Percentiles rank a stretch among this genome's conserved stretches.
Conservation (phyloP, 768 basidiomycete species). For the Leucocoprinus sp. region DNA sequence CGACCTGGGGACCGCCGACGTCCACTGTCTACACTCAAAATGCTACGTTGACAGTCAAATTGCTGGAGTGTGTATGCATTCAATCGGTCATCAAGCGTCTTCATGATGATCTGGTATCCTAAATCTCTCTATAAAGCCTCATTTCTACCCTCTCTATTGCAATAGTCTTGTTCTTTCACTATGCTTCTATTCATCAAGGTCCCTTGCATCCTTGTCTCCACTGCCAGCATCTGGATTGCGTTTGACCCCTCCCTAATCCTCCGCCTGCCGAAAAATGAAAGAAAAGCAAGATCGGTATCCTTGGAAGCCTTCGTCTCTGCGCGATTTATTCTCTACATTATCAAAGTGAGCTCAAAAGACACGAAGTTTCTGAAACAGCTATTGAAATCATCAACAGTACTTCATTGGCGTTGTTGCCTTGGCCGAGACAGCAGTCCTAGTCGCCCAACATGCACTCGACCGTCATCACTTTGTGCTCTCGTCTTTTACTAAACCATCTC, state of each 20-base stretch:
- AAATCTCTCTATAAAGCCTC: no score
- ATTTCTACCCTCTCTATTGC: no score
- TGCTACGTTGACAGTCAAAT: no score
- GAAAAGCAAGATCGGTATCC: slow-evolving; percentile 25
- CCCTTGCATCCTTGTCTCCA: slow-evolving; percentile 34
- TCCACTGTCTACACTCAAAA: no score
- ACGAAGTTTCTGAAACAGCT: no score
- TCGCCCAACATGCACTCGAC: slow-evolving; percentile 22
- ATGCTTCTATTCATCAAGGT: slow-evolving; percentile 28
- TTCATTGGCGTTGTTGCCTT: slow-evolving; percentile 30
- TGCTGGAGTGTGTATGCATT: no score
- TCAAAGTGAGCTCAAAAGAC: slow-evolving; percentile 37
- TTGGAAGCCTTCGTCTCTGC: slow-evolving; percentile 31
- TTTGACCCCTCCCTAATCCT: slow-evolving; percentile 40
- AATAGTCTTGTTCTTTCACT: no score
- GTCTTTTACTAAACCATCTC: no score
- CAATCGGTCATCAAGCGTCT: no score
- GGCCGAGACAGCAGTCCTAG: slow-evolving; percentile 29
- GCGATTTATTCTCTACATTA: slow-evolving; percentile 22
- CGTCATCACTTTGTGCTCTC: slow-evolving; percentile 20
- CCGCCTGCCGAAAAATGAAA: slow-evolving; percentile 27
- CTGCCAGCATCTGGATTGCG: slow-evolving; percentile 34
- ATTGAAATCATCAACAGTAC: no score
- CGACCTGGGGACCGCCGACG: no score
- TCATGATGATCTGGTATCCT: no score